Conservation (phyloP, 2,329 filamentous ascomycete genomes). For the Sarocladium brachiariae region DNA sequence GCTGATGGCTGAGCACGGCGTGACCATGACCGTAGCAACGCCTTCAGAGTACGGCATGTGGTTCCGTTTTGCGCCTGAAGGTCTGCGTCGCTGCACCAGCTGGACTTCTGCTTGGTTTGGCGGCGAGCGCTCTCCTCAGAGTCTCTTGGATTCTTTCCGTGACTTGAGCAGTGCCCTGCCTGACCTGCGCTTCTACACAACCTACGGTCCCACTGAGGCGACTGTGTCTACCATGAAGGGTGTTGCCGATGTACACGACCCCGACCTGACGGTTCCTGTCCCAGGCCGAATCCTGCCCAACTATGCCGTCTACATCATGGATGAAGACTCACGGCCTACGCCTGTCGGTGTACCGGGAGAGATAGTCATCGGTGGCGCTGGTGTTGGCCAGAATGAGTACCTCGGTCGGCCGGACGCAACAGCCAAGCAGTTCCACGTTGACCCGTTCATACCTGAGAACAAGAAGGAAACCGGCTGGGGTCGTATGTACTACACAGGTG, state of each 20-base stretch:
- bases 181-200: not conserved
- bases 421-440: not conserved
- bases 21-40: conserved; percentile 25
- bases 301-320: not conserved
- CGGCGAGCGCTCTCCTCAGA: conserved; percentile 22
- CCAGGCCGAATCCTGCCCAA: not conserved
- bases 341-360: not conserved
- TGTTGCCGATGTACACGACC: conserved; percentile 4
- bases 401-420: not conserved
- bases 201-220: conserved; percentile 9
- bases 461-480: not conserved
- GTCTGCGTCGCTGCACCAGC: conserved; percentile 11
- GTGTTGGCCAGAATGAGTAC: not conserved
- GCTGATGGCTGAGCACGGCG: conserved; percentile 25
- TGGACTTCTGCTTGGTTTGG: not conserved
- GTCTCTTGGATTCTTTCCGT: conserved; percentile 13
- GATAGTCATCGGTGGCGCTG: not conserved
- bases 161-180: not conserved
- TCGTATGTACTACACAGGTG: not conserved
- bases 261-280: not conserved
- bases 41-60: conserved; percentile 33
- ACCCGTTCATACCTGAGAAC: not conserved
- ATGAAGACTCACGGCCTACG: not conserved
- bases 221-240: conserved; percentile 2
- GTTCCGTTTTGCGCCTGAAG: conserved; percentile 17